Evolutionary conservation across 768 basidiomycete genomes (phyloP).

Genomic region (Hygrophoropsis aurantiaca): DNA sequence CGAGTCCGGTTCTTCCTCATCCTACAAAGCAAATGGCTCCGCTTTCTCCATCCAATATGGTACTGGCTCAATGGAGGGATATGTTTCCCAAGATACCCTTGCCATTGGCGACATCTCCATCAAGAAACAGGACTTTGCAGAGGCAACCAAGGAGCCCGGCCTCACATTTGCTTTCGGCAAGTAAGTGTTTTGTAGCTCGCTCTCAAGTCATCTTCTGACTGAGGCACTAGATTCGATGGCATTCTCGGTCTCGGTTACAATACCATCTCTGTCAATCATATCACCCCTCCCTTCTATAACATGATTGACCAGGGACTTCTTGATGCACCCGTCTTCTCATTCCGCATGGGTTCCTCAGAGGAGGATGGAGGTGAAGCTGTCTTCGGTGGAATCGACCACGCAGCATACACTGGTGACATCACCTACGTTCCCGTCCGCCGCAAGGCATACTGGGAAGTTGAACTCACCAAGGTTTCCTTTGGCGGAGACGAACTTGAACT

Average conservation of each 20-base stretch:
- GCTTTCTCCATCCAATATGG: slow-evolving; percentile 92
- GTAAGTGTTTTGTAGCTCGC: slow-evolving; percentile 42
- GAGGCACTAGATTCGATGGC: slow-evolving; percentile 76
- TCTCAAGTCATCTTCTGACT: background rate
- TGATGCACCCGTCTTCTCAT: slow-evolving; percentile 87
- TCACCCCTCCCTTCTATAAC: slow-evolving; percentile 91
- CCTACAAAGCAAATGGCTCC: slow-evolving; percentile 89
- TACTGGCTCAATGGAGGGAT: slow-evolving; percentile 95
- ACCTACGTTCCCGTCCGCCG: slow-evolving; percentile 87
- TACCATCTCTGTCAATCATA: slow-evolving; percentile 92
- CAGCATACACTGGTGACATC: slow-evolving; percentile 78
- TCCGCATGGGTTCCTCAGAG: slow-evolving; percentile 87
- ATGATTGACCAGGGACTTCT: slow-evolving; percentile 84
- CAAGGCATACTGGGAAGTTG: slow-evolving; percentile 98
- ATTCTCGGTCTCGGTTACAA: slow-evolving; percentile 94
- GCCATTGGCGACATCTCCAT: slow-evolving; percentile 82
- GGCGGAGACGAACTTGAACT: slow-evolving; percentile 88
- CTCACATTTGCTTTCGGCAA: slow-evolving; percentile 96
- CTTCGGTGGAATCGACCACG: slow-evolving; percentile 86
- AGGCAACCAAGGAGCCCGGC: slow-evolving; percentile 94
- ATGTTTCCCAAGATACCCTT: slow-evolving; percentile 82
- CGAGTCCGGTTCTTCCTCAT: slow-evolving; percentile 72
- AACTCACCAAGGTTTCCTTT: slow-evolving; percentile 82
- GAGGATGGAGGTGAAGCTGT: slow-evolving; percentile 86
- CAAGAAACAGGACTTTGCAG: slow-evolving; percentile 83